Evolutionary conservation across 2,329 filamentous ascomycete species (phyloP).

Genomic region (Emericellopsis cladophorae): DNA sequence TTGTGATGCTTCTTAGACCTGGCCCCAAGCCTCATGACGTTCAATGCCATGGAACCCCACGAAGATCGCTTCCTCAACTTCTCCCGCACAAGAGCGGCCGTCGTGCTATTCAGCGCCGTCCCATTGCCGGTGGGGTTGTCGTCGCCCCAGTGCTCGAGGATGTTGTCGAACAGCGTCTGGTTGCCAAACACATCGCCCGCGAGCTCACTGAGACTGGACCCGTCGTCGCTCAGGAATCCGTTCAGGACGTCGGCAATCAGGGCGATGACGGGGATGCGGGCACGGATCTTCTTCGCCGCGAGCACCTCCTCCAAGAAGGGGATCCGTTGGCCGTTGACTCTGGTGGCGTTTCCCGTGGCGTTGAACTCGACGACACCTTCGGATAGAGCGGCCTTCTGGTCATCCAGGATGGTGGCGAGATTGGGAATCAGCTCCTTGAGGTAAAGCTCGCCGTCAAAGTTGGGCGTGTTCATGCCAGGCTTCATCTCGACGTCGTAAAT

Average conservation of each 20-base stretch:
- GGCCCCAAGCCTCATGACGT: not conserved
- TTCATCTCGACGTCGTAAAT: slow-evolving; percentile 24
- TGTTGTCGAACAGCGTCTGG: slow-evolving; percentile 21
- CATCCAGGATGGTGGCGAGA: slow-evolving; percentile 22
- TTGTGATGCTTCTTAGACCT: not conserved
- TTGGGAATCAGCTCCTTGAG: slow-evolving; percentile 27
- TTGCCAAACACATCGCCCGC: slow-evolving; percentile 25
- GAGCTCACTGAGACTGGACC: slow-evolving; percentile 16
- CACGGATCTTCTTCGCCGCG: slow-evolving; percentile 20
- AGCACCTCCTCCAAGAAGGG: slow-evolving; percentile 29
- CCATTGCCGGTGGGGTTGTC: not conserved
- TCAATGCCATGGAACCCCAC: not conserved
- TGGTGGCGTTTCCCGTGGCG: slow-evolving; percentile 25
- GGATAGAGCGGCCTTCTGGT: slow-evolving; percentile 20
- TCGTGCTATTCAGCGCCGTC: not conserved
- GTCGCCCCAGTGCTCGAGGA: slow-evolving; percentile 20
- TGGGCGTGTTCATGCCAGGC: slow-evolving; percentile 27
- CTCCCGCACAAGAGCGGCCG: not conserved
- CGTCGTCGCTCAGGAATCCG: slow-evolving; percentile 17
- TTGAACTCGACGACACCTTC: slow-evolving; percentile 26
- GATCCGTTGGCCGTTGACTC: slow-evolving; percentile 28
- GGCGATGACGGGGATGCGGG: slow-evolving; percentile 22
- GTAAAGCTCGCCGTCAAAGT: slow-evolving; percentile 26
- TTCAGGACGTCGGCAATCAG: slow-evolving; percentile 22
- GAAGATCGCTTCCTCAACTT: not conserved